Conservation (phyloP, 192 early-diverging fungal genomes). For the Coemansia sp. region DNA sequence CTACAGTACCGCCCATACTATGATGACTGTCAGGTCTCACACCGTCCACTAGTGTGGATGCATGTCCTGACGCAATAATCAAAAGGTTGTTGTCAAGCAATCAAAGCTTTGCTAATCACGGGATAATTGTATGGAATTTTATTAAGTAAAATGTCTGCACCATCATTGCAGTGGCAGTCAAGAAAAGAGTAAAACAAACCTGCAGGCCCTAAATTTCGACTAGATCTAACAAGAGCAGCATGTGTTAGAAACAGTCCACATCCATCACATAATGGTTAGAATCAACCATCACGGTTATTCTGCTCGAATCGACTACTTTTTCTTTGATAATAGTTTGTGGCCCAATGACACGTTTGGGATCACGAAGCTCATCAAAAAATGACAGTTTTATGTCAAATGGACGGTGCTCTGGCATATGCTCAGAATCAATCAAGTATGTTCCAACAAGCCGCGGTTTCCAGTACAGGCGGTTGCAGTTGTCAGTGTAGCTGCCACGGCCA, state of each 20-base stretch:
- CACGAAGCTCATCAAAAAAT: conserved; percentile 19
- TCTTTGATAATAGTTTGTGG: conserved; percentile 30
- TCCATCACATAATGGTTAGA: conserved; percentile 24
- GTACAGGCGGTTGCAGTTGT: conserved; percentile 42
- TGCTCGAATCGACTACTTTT: conserved; percentile 21
- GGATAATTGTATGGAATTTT: neutral
- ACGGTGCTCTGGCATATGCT: conserved; percentile 18
- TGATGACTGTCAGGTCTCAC: no score
- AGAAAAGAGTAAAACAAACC: neutral
- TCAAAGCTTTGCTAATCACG: no score
- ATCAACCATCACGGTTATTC: conserved; percentile 40
- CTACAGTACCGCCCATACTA: no score
- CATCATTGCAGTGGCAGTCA: no score
- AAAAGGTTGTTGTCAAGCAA: no score
- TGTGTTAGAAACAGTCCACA: conserved; percentile 33
- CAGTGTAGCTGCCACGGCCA: conserved; percentile 9
- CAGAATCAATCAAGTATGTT: conserved; percentile 22
- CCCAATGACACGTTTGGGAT: conserved; percentile 31
- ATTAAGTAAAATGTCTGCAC: neutral
- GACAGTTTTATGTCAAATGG: conserved; percentile 21
- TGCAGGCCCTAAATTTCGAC: neutral
- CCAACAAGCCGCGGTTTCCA: conserved; percentile 34
- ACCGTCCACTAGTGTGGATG: no score
- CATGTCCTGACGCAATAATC: no score
- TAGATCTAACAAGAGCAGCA: neutral